Evolutionary conservation across 169 alveolate genomes (phyloP).

Genomic region (Theileria equi): DNA sequence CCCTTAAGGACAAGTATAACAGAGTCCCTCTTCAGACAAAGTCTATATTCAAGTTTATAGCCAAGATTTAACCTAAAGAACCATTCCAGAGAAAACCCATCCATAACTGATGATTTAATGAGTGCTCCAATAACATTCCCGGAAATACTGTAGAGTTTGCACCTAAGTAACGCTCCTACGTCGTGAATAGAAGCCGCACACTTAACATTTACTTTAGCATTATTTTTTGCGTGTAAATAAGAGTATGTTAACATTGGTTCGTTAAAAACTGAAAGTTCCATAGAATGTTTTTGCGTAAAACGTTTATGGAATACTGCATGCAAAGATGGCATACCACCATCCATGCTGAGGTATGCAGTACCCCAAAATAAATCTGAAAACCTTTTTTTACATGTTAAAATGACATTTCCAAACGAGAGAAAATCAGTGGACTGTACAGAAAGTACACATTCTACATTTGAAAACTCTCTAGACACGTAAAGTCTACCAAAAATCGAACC

Average conservation of each 20-base stretch:
- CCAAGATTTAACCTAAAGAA: conserved; percentile 43
- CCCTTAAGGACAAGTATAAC: conserved; percentile 33
- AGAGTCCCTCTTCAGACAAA: conserved; percentile 20
- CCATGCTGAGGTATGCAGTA: conserved; percentile 13
- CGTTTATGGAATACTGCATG: conserved; percentile 53
- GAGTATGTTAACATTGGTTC: conserved; percentile 23
- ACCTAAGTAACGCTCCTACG: conserved; percentile 45
- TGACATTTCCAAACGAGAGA: not conserved
- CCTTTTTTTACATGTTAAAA: conserved; percentile 51
- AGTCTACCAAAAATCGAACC: conserved; percentile 33
- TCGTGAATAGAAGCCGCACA: conserved; percentile 62
- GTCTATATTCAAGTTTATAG: conserved; percentile 54
- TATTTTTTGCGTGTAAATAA: conserved; percentile 38
- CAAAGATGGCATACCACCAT: conserved; percentile 31
- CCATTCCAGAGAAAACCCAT: conserved; percentile 50
- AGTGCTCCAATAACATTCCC: conserved; percentile 45
- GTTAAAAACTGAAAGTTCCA: conserved; percentile 39
- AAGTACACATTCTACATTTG: conserved; percentile 34
- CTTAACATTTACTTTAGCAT: conserved; percentile 63
- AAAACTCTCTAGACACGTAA: conserved; percentile 21
- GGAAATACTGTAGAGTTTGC: conserved; percentile 23
- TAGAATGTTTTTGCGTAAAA: conserved; percentile 27
- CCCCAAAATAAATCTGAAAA: conserved; percentile 54
- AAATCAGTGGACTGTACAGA: conserved; percentile 43
- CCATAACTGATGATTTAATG: conserved; percentile 31